Conservation (phyloP, 2,329 filamentous ascomycete species). For the Trichophyton schoenleinii region DNA sequence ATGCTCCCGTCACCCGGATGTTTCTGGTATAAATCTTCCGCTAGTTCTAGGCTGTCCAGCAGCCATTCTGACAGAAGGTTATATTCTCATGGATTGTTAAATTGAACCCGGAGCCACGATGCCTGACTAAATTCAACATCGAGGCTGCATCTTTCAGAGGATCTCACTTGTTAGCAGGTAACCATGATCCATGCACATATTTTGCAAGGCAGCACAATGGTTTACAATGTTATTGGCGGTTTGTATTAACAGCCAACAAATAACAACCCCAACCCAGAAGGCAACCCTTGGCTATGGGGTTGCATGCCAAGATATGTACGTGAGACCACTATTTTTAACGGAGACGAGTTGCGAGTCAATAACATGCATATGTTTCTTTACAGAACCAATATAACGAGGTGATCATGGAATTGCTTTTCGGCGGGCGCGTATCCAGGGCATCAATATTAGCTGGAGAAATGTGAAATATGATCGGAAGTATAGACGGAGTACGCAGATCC, state of each 20-base stretch:
- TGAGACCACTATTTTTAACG: not conserved
- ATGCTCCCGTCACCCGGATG: not conserved
- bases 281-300: not conserved
- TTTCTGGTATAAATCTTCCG: not conserved
- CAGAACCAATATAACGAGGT: not conserved
- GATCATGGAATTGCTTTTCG: conserved; percentile 3
- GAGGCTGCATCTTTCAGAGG: not conserved
- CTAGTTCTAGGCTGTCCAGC: not conserved
- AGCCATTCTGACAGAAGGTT: not conserved
- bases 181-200: not conserved
- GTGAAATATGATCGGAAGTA: not conserved
- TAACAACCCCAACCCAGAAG: not conserved
- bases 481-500: not conserved
- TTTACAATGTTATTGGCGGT: not conserved
- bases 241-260: not conserved
- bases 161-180: not conserved
- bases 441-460: not conserved
- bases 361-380: not conserved
- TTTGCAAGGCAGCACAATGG: not conserved
- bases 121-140: not conserved
- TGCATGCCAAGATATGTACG: conserved; percentile 4
- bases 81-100: not conserved
- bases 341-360: not conserved
- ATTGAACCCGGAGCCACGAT: not conserved
- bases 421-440: not conserved